These are phyloP conservation scores for Lecanicillium sp. DNA, from an alignment of 2,329 filamentous ascomycete species.

Conservation along the genomic window DNA sequence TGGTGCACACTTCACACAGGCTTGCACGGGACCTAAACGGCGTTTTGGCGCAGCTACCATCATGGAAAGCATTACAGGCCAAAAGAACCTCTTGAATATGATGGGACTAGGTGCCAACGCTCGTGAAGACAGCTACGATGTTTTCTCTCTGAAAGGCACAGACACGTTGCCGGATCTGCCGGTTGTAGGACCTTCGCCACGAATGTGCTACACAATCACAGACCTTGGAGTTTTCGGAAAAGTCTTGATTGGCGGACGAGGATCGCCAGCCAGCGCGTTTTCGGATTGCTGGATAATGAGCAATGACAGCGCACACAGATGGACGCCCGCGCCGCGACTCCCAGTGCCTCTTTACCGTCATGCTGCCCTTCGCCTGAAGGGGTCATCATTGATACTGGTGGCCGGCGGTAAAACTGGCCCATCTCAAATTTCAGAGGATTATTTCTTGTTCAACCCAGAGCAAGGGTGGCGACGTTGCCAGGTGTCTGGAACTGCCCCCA, in stretches of 20 bases:
- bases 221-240: slow-evolving; percentile 48
- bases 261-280: slow-evolving; percentile 63
- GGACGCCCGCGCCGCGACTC: slow-evolving; percentile 59
- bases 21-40: slow-evolving; percentile 27
- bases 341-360: slow-evolving; percentile 71
- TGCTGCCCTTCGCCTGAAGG: slow-evolving; percentile 45
- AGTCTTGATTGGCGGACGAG: slow-evolving; percentile 68
- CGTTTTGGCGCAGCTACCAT: slow-evolving; percentile 53
- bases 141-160: slow-evolving; percentile 28
- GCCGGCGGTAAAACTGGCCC: slow-evolving; percentile 53
- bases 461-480: slow-evolving; percentile 40
- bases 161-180: slow-evolving; percentile 18
- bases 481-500: slow-evolving; percentile 23
- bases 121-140: slow-evolving; percentile 41
- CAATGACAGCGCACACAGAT: slow-evolving; percentile 38
- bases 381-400: slow-evolving; percentile 46
- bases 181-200: slow-evolving; percentile 21
- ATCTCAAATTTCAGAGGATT: slow-evolving; percentile 39
- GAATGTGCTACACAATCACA: slow-evolving; percentile 74
- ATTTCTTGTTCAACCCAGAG: slow-evolving; percentile 42
- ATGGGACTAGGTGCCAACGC: slow-evolving; percentile 37
- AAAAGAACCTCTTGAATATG: slow-evolving; percentile 35
- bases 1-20: slow-evolving; percentile 10
- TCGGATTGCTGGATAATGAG: slow-evolving; percentile 70
- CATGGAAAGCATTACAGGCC: slow-evolving; percentile 27